These are phyloP conservation scores for Leptomonas pyrrhocoris DNA, from an alignment of 208 protist genomes.

Conservation along the genomic window DNA sequence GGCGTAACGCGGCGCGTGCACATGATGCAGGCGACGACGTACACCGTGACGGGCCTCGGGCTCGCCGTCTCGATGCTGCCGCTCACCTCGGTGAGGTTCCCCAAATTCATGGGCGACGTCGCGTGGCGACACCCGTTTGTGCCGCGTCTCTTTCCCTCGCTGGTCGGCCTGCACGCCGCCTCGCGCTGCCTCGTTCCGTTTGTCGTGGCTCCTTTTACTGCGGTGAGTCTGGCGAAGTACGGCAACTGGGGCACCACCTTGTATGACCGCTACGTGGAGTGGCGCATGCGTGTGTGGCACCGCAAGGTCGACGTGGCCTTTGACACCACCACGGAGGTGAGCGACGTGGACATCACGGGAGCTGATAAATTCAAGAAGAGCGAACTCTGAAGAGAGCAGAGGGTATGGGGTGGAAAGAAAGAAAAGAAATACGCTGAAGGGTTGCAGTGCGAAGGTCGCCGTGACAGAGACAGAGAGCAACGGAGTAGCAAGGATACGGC, in stretches of 20 bases:
- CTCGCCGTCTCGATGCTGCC: slow-evolving; percentile 72
- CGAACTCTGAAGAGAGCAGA: slow-evolving; percentile 7
- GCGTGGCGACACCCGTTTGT: slow-evolving; percentile 86
- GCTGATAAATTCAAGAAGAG: slow-evolving; percentile 22
- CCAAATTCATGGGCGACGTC: slow-evolving; percentile 90
- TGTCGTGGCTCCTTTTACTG: slow-evolving; percentile 78
- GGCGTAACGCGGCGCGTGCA: slow-evolving; percentile 82
- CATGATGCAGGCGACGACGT: slow-evolving; percentile 67
- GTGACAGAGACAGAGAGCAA: no score
- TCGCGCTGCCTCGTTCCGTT: slow-evolving; percentile 86
- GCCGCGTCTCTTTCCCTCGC: slow-evolving; percentile 79
- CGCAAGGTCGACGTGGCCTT: slow-evolving; percentile 74
- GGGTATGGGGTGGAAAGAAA: neutral
- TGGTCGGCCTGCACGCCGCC: slow-evolving; percentile 82
- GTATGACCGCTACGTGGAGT: slow-evolving; percentile 87
- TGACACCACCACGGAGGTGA: slow-evolving; percentile 71
- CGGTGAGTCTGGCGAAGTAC: slow-evolving; percentile 53
- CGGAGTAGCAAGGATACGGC: no score
- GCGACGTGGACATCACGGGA: slow-evolving; percentile 65
- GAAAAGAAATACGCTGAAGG: no score
- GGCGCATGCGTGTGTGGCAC: slow-evolving; percentile 73
- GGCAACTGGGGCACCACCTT: slow-evolving; percentile 65
- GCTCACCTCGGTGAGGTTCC: slow-evolving; percentile 75
- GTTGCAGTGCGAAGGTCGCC: no score
- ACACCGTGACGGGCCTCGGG: slow-evolving; percentile 49